phyloP scores from a whole-genome alignment of 164 flowering plant species.

The Stephania yunnanensis region DNA sequence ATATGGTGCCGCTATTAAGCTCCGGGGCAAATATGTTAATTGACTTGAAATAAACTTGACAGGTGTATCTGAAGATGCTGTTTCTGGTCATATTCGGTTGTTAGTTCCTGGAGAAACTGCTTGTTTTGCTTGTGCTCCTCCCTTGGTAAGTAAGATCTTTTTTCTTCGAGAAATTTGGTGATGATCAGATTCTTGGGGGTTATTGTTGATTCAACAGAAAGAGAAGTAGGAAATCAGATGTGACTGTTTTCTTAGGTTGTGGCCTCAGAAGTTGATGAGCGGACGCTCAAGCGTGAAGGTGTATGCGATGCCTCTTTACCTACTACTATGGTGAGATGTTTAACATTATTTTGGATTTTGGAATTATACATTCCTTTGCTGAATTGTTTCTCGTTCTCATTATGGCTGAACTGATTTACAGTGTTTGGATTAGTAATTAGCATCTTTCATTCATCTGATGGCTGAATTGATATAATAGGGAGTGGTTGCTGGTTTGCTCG shows the following conservation, averaged over 20 bases:
- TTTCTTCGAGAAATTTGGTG: not conserved
- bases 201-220: not conserved
- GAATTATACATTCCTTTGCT: not conserved
- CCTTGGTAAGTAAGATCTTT: slow-evolving; percentile 59
- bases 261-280: slow-evolving; percentile 97
- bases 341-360: no score
- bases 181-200: not conserved
- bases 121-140: slow-evolving; percentile 99
- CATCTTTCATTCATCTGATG: not conserved
- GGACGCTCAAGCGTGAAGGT: slow-evolving; percentile 96
- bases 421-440: not conserved
- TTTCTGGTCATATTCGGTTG: slow-evolving; percentile 96
- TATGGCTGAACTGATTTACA: not conserved
- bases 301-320: slow-evolving; percentile 99
- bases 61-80: slow-evolving; percentile 99
- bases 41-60: slow-evolving; percentile 14
- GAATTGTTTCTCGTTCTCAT: not conserved
- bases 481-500: slow-evolving; percentile 94
- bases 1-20: not conserved
- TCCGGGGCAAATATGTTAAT: not conserved
- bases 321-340: slow-evolving; percentile 76
- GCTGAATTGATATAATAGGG: slow-evolving; percentile 45
- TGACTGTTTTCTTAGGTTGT: slow-evolving; percentile 55
- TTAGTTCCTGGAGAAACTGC: slow-evolving; percentile 98
- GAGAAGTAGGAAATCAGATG: not conserved